Conservation (phyloP, 2,329 filamentous ascomycete genomes). For the Phialocephala subalpina region DNA sequence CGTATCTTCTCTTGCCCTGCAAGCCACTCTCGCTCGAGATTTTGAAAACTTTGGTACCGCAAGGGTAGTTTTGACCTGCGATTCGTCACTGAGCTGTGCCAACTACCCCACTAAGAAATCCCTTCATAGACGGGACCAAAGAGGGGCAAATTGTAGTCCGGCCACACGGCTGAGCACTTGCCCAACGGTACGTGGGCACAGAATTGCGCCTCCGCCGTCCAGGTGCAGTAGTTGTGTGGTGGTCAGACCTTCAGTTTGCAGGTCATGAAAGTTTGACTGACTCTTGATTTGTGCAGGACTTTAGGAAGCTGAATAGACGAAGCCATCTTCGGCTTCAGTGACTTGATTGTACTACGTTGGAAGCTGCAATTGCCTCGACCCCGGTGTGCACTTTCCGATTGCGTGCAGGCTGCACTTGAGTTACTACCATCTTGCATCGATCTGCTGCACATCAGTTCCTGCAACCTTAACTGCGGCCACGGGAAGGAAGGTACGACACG, state of each 20-base stretch:
- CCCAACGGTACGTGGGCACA: constrained; percentile 22
- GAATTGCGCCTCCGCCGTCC: constrained; percentile 5
- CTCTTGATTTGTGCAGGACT: constrained; percentile 19
- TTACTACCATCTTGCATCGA: not conserved
- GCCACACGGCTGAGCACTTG: constrained; percentile 17
- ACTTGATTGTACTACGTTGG: not conserved
- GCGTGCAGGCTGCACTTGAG: not conserved
- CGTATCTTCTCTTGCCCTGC: not conserved
- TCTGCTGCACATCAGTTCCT: constrained; percentile 14
- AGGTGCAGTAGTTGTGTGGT: constrained; percentile 19
- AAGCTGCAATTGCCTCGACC: not conserved
- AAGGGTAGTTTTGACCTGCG: constrained; percentile 8
- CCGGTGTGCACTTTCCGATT: constrained; percentile 1
- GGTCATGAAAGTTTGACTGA: constrained; percentile 26
- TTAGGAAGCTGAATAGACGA: not conserved
- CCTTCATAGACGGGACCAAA: constrained; percentile 20
- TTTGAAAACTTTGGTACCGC: constrained; percentile 13
- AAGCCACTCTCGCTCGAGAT: not conserved
- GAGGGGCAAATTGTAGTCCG: constrained; percentile 23
- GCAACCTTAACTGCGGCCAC: constrained; percentile 24
- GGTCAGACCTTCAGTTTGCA: constrained; percentile 25
- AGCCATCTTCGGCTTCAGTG: not conserved
- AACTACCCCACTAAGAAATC: constrained; percentile 28
- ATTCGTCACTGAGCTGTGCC: constrained; percentile 19
- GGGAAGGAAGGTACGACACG: constrained; percentile 38